These are phyloP conservation scores for Nevesoporus exiguus DNA, from an alignment of 768 basidiomycete species.

Conservation along the genomic window DNA sequence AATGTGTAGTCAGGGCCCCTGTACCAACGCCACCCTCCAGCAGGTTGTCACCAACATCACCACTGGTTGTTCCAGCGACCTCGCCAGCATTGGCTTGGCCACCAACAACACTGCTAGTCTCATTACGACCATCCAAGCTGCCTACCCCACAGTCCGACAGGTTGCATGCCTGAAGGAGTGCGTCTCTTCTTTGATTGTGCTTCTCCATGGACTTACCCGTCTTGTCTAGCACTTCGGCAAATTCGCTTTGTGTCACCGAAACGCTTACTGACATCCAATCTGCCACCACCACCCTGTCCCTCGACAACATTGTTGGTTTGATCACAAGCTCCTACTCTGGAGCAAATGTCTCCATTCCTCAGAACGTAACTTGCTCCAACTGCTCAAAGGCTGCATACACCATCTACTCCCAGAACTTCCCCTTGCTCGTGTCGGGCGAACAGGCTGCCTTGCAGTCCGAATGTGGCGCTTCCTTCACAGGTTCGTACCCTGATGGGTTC, in stretches of 20 bases:
- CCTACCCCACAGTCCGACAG: constrained; percentile 56
- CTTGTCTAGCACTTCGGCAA: constrained; percentile 31
- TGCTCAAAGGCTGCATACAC: constrained; percentile 54
- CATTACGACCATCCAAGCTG: constrained; percentile 42
- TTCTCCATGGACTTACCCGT: neutral
- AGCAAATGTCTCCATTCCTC: constrained; percentile 13
- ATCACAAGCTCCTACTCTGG: constrained; percentile 8
- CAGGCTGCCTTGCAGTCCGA: constrained; percentile 28
- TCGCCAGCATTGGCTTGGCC: constrained; percentile 26
- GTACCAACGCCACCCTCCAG: constrained; percentile 59
- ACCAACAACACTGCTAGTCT: constrained; percentile 19
- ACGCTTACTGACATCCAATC: constrained; percentile 51
- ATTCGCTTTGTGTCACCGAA: constrained; percentile 56
- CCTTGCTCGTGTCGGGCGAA: constrained; percentile 30
- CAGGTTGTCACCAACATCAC: constrained; percentile 52
- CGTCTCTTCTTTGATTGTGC: constrained; percentile 21
- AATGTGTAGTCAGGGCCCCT: constrained; percentile 49
- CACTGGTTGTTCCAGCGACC: constrained; percentile 44
- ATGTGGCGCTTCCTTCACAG: constrained; percentile 53
- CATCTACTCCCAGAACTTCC: constrained; percentile 35
- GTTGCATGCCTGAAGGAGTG: constrained; percentile 65
- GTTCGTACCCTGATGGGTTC: constrained; percentile 33
- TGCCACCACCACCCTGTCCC: constrained; percentile 19
- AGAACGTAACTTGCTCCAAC: constrained; percentile 49
- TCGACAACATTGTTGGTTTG: constrained; percentile 18